phyloP scores from a whole-genome alignment of 208 protist species.

The Borovskyia barvae region DNA sequence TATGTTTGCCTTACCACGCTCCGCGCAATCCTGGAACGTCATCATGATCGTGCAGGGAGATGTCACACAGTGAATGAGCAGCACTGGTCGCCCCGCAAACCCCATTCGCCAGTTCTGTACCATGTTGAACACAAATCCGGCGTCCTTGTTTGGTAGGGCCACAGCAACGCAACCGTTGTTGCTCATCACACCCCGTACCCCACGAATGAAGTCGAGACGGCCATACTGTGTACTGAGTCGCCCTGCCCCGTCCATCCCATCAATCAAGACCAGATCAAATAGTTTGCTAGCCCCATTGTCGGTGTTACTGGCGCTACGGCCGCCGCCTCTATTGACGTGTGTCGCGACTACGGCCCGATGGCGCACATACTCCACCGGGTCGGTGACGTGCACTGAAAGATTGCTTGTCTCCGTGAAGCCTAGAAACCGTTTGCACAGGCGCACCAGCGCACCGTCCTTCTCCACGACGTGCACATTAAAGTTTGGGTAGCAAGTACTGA shows the following conservation, averaged over 20 bases:
- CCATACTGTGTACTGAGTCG: conserved; percentile 67
- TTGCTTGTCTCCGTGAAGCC: conserved; percentile 82
- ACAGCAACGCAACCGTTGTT: conserved; percentile 62
- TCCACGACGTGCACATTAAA: conserved; percentile 86
- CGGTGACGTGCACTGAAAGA: conserved; percentile 49
- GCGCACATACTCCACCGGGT: conserved; percentile 72
- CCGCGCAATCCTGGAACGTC: conserved; percentile 81
- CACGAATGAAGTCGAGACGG: conserved; percentile 78
- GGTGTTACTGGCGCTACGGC: conserved; percentile 1
- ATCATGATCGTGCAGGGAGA: conserved; percentile 84
- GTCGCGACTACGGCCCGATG: conserved; percentile 24
- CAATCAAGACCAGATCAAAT: conserved; percentile 80
- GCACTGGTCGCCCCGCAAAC: conserved; percentile 69
- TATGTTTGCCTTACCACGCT: conserved; percentile 68
- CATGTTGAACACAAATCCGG: conserved; percentile 67
- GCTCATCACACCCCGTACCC: conserved; percentile 66
- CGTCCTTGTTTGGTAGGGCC: conserved; percentile 74
- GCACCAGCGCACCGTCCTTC: conserved; percentile 76
- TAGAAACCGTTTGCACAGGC: conserved; percentile 68
- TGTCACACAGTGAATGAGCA: conserved; percentile 82
- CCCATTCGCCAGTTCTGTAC: conserved; percentile 88
- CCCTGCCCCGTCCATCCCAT: conserved; percentile 67
- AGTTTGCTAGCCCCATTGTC: conserved; percentile 9
- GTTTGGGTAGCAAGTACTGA: conserved; percentile 80
- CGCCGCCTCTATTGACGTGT: background rate